A percentile compares a stretch with the other conserved stretches of the same genome.
Conservation (phyloP, 2,329 filamentous ascomycete species). For the Paecilomyces sp. region DNA sequence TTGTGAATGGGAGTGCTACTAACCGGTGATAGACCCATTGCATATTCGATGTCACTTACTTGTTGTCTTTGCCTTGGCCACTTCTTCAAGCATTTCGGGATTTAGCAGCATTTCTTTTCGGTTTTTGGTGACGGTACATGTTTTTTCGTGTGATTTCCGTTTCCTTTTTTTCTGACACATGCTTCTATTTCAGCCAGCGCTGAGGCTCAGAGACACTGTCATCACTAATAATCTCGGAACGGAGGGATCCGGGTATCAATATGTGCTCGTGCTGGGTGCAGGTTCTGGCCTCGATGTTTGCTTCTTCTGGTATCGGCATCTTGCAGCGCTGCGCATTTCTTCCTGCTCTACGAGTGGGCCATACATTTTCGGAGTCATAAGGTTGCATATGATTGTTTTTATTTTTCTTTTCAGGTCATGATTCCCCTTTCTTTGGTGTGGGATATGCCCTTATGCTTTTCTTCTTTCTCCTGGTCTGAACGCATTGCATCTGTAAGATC, state of each 20-base stretch:
- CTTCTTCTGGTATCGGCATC: background rate
- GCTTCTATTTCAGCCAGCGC: background rate
- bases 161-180: background rate
- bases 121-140: background rate
- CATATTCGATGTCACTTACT: constrained; percentile 2
- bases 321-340: background rate
- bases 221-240: background rate
- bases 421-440: background rate
- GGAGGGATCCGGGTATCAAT: background rate
- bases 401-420: background rate
- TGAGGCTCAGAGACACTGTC: background rate
- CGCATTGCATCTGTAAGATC: background rate
- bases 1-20: constrained; percentile 58
- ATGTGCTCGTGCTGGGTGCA: background rate
- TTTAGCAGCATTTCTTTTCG: background rate
- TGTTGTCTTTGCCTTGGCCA: constrained; percentile 1
- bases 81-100: background rate
- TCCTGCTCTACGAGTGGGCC: background rate
- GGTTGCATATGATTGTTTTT: background rate
- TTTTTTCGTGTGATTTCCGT: background rate
- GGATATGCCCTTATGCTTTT: background rate
- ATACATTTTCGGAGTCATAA: background rate
- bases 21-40: constrained; percentile 11
- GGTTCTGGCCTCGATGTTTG: background rate
- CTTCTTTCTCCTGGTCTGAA: background rate